These are phyloP conservation scores for Thielaviopsis cerberus DNA, from an alignment of 2,329 filamentous ascomycete genomes.

Conservation along the genomic window DNA sequence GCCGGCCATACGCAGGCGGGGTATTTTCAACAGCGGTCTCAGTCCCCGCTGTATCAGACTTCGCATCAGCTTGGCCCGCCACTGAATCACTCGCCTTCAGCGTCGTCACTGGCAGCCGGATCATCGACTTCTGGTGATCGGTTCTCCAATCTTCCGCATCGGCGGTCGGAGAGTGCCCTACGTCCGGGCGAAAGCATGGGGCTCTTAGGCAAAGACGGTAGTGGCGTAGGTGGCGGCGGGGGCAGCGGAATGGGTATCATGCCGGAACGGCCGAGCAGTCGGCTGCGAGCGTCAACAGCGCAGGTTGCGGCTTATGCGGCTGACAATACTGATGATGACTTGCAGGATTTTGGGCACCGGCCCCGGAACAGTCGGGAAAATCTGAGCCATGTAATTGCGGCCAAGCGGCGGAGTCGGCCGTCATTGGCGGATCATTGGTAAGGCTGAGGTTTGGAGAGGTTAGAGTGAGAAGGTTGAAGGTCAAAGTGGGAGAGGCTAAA, in stretches of 20 bases:
- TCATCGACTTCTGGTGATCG: conserved; percentile 2
- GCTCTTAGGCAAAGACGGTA: neutral
- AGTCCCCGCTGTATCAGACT: conserved; percentile 20
- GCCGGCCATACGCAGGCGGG: conserved; percentile 1
- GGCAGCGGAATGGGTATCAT: neutral
- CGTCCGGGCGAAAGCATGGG: neutral
- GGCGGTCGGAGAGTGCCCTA: conserved; percentile 8
- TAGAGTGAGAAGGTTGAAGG: neutral
- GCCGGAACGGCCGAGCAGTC: neutral
- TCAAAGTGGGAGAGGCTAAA: neutral
- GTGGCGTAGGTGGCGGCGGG: no score
- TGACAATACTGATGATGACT: neutral
- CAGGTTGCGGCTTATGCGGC: neutral
- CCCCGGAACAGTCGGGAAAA: conserved; percentile 2
- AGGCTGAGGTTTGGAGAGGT: neutral
- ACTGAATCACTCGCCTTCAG: conserved; percentile 23
- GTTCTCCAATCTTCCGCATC: conserved; percentile 4
- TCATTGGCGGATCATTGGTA: conserved; percentile 7
- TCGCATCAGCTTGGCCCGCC: conserved; percentile 16
- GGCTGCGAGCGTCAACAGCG: neutral
- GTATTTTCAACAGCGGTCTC: conserved; percentile 21
- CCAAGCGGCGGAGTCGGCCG: conserved; percentile 8
- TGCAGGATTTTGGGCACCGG: conserved; percentile 1
- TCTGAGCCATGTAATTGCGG: neutral
- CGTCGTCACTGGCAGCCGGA: conserved; percentile 18